Base-by-base conservation (phyloP, 768 basidiomycete species). In the Mycena amicta region DNA sequence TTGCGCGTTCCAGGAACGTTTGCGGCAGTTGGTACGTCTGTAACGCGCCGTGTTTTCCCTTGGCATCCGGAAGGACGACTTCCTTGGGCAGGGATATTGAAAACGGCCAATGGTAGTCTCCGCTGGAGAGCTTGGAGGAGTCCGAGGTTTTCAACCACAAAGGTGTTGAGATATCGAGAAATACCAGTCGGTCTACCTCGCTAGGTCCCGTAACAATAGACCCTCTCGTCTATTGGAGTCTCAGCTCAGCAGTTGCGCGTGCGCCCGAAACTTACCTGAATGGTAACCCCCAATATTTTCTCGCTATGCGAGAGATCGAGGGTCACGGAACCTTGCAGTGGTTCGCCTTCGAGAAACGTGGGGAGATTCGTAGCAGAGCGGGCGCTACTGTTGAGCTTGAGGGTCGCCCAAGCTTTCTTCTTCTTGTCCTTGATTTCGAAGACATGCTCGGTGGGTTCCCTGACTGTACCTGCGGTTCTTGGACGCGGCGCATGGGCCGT, bases 51-150 rank as follows among this genome's bases (percentile, higher is more conserved):
- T 53, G 40, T 49, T 57, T 60, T 29, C 37, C 53, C 16, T 43
- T 18, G 5, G 56, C 47, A 50, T 62, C 51, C 0, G 62, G 50
- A 20, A 72, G 52, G 13, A 62, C 62, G 6, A 72, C 68, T 37
- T 70, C 67, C 16, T 65, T 67, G 13, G 79, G 78, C 60, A 78
- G 72, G 3, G 71, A 59, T 55, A 80, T 72, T 3, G 74, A 72
- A 55, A 79, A 78, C 5, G 75, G 73, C 74, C 76, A 78, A 1
- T 63, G 65, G 52, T 76, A 77, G 26, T 67, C 64, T 22, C 79
- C 77, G 0, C 67, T 64, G 23, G 74, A 55, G 62, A 73, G 76
- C 8, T 72, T 72, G 23, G 73, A 68, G 49, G 66, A 72, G 52
- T 70, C 45, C 5, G 58, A 55, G 29, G 59, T 56, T 50, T 64